Evolutionary conservation across 2,329 filamentous ascomycete species (phyloP).

Genomic region (Ophiostoma angusticollis): DNA sequence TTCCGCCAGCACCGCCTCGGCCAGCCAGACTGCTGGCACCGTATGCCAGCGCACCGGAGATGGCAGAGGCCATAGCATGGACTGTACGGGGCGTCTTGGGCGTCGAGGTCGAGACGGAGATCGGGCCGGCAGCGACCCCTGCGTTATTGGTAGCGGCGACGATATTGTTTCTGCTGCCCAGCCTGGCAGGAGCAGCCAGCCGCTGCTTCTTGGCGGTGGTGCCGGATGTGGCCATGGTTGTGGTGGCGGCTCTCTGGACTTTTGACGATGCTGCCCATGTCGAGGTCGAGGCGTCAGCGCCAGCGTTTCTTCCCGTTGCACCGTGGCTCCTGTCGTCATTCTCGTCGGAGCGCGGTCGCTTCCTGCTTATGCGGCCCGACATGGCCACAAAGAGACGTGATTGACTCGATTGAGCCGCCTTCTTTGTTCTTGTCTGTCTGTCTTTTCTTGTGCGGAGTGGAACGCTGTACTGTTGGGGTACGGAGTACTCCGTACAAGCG

Average conservation of each 20-base stretch:
- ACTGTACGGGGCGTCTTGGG: conserved; percentile 15
- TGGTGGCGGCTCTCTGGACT: too few species aligned
- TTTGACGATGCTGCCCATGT: too few species aligned
- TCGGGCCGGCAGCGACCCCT: neutral
- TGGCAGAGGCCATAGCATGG: conserved; percentile 13
- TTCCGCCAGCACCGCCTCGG: neutral
- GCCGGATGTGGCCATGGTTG: too few species aligned
- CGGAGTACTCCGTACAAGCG: neutral
- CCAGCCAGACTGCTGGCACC: conserved; percentile 3
- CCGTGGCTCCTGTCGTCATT: conserved; percentile 1
- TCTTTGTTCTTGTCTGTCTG: neutral
- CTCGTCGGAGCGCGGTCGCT: conserved; percentile 8
- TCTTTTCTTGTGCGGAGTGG: neutral
- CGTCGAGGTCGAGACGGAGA: conserved; percentile 4
- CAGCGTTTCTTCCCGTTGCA: neutral
- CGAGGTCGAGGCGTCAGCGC: neutral
- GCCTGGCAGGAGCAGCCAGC: too few species aligned
- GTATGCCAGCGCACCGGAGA: conserved; percentile 9
- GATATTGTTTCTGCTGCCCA: neutral
- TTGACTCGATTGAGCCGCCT: neutral
- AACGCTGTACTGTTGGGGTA: neutral
- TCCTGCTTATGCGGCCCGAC: conserved; percentile 7
- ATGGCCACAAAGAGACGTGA: conserved; percentile 1
- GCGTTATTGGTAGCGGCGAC: neutral
- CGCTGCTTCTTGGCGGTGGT: conserved; percentile 3